Base-by-base conservation (phyloP, 2,329 filamentous ascomycete genomes). In the Pyricularia pennisetigena region DNA sequence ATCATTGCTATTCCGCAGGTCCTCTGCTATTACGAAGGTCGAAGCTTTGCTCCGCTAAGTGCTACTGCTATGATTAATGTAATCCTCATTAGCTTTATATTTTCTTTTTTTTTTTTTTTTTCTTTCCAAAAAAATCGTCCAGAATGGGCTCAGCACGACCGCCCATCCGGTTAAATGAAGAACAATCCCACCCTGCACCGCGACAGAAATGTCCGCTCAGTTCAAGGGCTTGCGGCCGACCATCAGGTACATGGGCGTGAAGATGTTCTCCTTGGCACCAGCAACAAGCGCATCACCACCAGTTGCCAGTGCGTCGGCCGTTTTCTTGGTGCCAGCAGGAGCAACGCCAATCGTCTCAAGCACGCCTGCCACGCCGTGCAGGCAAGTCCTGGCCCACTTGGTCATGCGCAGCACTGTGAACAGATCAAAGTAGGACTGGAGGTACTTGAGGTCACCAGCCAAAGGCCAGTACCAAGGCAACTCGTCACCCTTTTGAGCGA, bases 161-260 rank as follows among this genome's bases (percentile, higher is more conserved):
- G 5, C 41, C 16, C 41, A 54, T n/a, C 41, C 41, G 20, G 41
- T 54, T 54, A 5, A 54, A n/a, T 20, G 41, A 54, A 54, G 6
- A 54, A 4, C 41, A n/a, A 54, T 54, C 41, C 32, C 41, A 10
- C 9, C 41, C 41, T 54, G 41, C 6, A 54, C 41, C 41, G 41
- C n/a, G n/a, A 23, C 8, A 1, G 3, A 8, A n/a, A n/a, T 14
- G 7, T 54, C 35, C 32, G 23, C 26, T 26, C 76, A 80, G 72
- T 80, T 76, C 67, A 74, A 74, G 4, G 94, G 93, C 85, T 97
- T 97, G 80, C 92, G 88, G 70, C 88, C 94, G 69, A 97, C 87
- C 92, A 97, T 97, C 76, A 98, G 83, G 82, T 97, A 97, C 94
- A 98, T 98, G 68, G 94, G 94, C 1, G 94, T 98, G 81, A 98